phyloP scores from a whole-genome alignment of 192 early-diverging fungal genomes.

The Phycomyces nitens region DNA sequence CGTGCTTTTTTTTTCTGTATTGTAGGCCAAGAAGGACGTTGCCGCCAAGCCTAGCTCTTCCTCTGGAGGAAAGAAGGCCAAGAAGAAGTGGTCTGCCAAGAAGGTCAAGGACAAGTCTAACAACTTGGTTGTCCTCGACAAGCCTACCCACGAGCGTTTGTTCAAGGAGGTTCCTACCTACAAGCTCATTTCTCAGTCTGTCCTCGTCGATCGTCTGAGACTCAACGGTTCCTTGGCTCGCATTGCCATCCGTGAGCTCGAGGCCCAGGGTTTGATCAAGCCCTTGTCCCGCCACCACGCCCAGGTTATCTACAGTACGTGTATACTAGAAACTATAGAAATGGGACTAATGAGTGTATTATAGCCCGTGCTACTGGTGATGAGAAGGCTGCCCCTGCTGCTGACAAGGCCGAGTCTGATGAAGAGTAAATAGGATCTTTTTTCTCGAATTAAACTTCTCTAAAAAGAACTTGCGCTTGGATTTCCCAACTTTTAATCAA shows the following conservation, averaged over 20 bases:
- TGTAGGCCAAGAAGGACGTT: conserved; percentile 58
- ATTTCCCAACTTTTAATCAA: too few relatives aligned
- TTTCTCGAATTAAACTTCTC: too few relatives aligned
- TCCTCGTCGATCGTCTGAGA: conserved; percentile 96
- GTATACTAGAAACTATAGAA: too few relatives aligned
- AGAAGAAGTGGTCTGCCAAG: conserved; percentile 97
- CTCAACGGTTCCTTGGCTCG: conserved; percentile 98
- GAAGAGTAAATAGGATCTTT: conserved; percentile 10
- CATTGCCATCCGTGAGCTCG: conserved; percentile 90
- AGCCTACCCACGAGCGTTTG: conserved; percentile 96
- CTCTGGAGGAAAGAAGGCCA: conserved; percentile 61
- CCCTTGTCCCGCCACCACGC: conserved; percentile 86
- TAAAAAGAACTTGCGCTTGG: too few relatives aligned
- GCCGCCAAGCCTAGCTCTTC: conserved; percentile 55
- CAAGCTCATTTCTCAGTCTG: conserved; percentile 98
- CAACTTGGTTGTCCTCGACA: conserved; percentile 98
- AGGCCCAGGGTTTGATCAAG: conserved; percentile 87
- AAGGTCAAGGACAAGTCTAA: conserved; percentile 99
- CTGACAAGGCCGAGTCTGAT: conserved; percentile 5
- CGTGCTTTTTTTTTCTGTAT: too few relatives aligned
- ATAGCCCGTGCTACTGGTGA: conserved; percentile 38
- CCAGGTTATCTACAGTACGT: conserved; percentile 79
- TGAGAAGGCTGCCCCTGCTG: conserved; percentile 25
- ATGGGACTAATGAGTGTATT: too few relatives aligned
- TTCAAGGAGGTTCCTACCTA: conserved; percentile 99